phyloP scores from a whole-genome alignment of 1,284 basidiomycete genomes.

The Rhodotorula sp. region DNA sequence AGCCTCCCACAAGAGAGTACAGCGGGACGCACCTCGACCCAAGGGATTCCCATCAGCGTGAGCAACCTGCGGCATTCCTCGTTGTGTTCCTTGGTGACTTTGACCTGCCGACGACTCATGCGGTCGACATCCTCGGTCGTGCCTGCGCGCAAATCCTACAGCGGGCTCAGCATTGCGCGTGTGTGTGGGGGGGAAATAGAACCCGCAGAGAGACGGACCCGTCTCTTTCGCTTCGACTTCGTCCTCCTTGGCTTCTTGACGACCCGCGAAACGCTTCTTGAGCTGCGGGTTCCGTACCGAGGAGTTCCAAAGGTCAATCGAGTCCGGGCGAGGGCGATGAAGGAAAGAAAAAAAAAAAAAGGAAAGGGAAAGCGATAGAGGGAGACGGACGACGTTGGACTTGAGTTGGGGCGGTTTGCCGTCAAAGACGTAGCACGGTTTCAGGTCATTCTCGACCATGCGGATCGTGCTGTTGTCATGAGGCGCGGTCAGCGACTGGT shows the following conservation, averaged over 20 bases:
- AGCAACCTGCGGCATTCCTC: constrained; percentile 88
- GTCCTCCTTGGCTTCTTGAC: constrained; percentile 90
- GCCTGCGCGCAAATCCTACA: constrained; percentile 52
- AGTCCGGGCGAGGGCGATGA: not conserved
- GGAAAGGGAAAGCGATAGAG: not conserved
- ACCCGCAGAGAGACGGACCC: constrained; percentile 52
- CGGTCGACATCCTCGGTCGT: constrained; percentile 90
- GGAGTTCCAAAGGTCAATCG: not conserved
- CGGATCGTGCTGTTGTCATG: constrained; percentile 85
- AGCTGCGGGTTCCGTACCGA: constrained; percentile 58
- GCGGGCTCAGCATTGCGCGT: not conserved
- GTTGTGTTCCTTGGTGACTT: constrained; percentile 93
- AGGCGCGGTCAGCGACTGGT: no score
- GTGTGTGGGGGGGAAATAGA: not conserved
- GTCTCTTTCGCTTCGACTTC: constrained; percentile 96
- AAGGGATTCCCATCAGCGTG: constrained; percentile 94
- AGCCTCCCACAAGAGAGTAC: not conserved
- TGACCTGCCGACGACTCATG: constrained; percentile 85
- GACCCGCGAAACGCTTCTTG: constrained; percentile 82
- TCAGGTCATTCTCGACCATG: constrained; percentile 99
- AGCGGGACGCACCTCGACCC: constrained; percentile 69
- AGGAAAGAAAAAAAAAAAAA: not conserved
- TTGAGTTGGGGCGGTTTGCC: constrained; percentile 98
- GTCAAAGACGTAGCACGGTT: constrained; percentile 97
- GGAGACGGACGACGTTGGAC: constrained; percentile 77